A percentile compares a stretch with the other conserved stretches of the same genome.
Conservation (phyloP, 768 basidiomycete genomes). For the Termitomyces sp. region DNA sequence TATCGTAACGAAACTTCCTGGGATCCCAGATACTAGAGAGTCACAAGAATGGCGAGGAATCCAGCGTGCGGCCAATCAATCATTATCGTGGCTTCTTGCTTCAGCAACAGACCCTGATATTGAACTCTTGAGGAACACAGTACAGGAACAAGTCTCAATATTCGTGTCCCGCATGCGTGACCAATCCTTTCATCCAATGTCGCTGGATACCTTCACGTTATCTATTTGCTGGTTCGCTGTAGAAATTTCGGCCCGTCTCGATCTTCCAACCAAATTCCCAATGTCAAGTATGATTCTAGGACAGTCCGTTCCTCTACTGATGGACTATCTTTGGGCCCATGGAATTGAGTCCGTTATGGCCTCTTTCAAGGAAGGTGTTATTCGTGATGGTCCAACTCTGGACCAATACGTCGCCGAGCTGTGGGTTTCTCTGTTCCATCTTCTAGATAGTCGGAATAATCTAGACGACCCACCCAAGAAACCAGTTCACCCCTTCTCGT, state of each 20-base stretch:
- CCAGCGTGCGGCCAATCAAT: slow-evolving; percentile 35
- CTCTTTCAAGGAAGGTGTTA: slow-evolving; percentile 27
- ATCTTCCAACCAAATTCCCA: slow-evolving; percentile 13
- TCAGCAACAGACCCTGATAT: slow-evolving; percentile 28
- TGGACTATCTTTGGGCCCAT: slow-evolving; percentile 45
- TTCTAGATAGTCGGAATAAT: slow-evolving; percentile 27
- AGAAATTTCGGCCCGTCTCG: slow-evolving; percentile 43
- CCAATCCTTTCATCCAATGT: slow-evolving; percentile 22
- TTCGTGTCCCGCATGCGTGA: slow-evolving; percentile 34
- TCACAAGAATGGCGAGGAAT: slow-evolving; percentile 33
- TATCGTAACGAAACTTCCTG: slow-evolving; percentile 30
- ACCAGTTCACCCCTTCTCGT: slow-evolving; percentile 38
- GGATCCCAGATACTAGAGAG: slow-evolving; percentile 22
- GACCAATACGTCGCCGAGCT: slow-evolving; percentile 48
- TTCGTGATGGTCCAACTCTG: slow-evolving; percentile 30
- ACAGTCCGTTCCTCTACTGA: slow-evolving; percentile 31
- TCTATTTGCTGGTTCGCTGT: slow-evolving; percentile 58
- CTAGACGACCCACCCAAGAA: slow-evolving; percentile 10
- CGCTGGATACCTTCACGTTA: slow-evolving; percentile 34
- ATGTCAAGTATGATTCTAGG: slow-evolving; percentile 15
- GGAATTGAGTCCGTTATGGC: slow-evolving; percentile 44
- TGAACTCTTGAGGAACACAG: slow-evolving; percentile 19
- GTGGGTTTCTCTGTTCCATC: slow-evolving; percentile 71
- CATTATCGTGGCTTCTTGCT: slow-evolving; percentile 39
- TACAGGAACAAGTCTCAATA: slow-evolving; percentile 31